Conservation (phyloP, 768 basidiomycete species). For the Trametes coccinea region DNA sequence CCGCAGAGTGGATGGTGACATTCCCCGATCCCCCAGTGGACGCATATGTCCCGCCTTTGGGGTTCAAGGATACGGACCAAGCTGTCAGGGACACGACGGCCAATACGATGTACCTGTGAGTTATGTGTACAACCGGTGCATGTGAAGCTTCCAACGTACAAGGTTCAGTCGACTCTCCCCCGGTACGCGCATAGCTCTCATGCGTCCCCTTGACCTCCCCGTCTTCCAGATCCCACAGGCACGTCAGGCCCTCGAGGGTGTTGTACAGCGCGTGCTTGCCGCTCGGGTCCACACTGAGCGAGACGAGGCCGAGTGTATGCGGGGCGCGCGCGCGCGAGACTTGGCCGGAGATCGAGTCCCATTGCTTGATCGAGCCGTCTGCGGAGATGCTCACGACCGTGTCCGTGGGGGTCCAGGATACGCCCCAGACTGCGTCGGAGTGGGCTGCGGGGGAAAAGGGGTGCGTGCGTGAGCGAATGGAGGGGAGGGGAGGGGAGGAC, state of each 20-base stretch:
- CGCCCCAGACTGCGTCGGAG: conserved; percentile 77
- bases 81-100: conserved; percentile 41
- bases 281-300: conserved; percentile 68
- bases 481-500: background rate
- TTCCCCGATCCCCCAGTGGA: conserved; percentile 74
- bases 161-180: conserved; percentile 57
- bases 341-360: conserved; percentile 68
- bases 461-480: background rate
- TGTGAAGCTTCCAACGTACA: conserved; percentile 48
- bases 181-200: conserved; percentile 71
- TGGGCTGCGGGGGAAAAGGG: conserved; percentile 52
- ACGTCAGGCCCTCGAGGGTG: conserved; percentile 81
- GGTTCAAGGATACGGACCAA: conserved; percentile 84
- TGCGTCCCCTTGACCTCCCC: conserved; percentile 62
- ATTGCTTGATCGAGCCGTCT: conserved; percentile 75
- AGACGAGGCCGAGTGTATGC: conserved; percentile 86
- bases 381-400: conserved; percentile 75
- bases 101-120: too few relatives aligned
- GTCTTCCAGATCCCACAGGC: conserved; percentile 67
- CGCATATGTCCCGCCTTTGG: conserved; percentile 70
- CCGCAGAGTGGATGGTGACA: conserved; percentile 70
- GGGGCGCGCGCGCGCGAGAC: conserved; percentile 57
- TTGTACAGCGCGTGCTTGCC: conserved; percentile 74
- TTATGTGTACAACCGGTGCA: background rate
- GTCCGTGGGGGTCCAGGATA: conserved; percentile 62